Base-by-base conservation (phyloP, 73 alveolate genomes). In the Paramecium octaurelia region DNA sequence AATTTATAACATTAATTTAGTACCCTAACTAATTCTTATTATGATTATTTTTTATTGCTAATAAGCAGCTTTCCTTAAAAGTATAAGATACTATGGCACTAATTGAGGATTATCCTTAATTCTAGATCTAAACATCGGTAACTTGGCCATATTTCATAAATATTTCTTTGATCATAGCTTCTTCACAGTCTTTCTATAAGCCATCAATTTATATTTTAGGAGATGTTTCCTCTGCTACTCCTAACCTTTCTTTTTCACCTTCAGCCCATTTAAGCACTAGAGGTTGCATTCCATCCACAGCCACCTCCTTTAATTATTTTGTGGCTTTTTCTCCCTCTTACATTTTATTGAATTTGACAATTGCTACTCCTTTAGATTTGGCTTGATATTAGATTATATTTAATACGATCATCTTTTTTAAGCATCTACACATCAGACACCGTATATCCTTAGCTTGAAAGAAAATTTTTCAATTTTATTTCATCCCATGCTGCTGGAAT, bases 211-310 rank as follows among this genome's bases (percentile, higher is more conserved):
- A 38, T 60, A 87, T 23, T 35, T 64, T 87, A 14, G 83, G 93
- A 29, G 83, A 54, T 27, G 71, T 48, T 24, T 87, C 93, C 36
- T 86, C 71, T 27, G 58, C 29, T 24, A 86, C 93, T 60, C 89
- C 93, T 14, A 87, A 34, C 44, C 88, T 87, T 87, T 87, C 93
- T 87, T 64, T 77, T 64, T 64, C 93, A 16, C 69, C 69, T 38
- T 87, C 93, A 23, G 93, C 93, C 93, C 93, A 64, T 87, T 87
- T 60, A 16, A 87, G 64, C 14, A 64, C 76, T 14, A 87, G 10
- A 73, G 64, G 57, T 4, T 34, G 6, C 57, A 16, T 16, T 31
- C 60, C 60, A 73, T 73, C 87, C 0, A 70, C 57, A 2, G 86
- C 48, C 31, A 70, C 27, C 6, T 73, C 64, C 11, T 73, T 73